These are phyloP conservation scores for Suaeda aralocaspica DNA, from an alignment of 148 eudicot species.

Conservation along the genomic window DNA sequence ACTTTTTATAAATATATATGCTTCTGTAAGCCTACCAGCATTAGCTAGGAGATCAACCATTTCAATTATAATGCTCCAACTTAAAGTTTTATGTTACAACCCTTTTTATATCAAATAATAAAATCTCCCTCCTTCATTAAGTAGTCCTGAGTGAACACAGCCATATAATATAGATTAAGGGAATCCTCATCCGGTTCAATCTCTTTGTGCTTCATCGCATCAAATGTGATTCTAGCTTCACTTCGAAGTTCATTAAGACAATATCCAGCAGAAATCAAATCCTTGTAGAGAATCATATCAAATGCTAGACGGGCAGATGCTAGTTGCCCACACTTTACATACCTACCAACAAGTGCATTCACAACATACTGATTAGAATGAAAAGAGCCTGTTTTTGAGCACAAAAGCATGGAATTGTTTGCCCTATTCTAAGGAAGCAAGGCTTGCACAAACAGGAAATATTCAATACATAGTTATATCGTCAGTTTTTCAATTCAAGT, in stretches of 20 bases:
- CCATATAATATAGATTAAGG: slow-evolving; percentile 45
- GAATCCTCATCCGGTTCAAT: slow-evolving; percentile 46
- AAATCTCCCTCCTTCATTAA: slow-evolving; percentile 47
- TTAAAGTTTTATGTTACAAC: slow-evolving; percentile 44
- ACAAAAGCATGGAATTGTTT: slow-evolving; percentile 48
- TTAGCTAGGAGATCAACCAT: slow-evolving; percentile 64
- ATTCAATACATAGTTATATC: slow-evolving; percentile 51
- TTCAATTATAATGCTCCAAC: slow-evolving; percentile 62
- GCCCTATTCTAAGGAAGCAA: slow-evolving; percentile 48
- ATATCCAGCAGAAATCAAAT: slow-evolving; percentile 59
- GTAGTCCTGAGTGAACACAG: slow-evolving; percentile 62
- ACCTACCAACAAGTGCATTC: slow-evolving; percentile 73
- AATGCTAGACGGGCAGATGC: slow-evolving; percentile 43
- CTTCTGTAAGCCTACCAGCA: slow-evolving; percentile 51
- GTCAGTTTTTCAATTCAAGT: slow-evolving; percentile 41
- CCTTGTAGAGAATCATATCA: slow-evolving; percentile 38
- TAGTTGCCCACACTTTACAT: slow-evolving; percentile 53
- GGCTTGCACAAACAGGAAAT: slow-evolving; percentile 56
- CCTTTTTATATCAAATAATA: slow-evolving; percentile 39
- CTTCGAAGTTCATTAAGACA: slow-evolving; percentile 54
- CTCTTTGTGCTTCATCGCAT: slow-evolving; percentile 42
- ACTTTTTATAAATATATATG: slow-evolving; percentile 40
- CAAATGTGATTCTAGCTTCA: slow-evolving; percentile 46
- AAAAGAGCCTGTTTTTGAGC: slow-evolving; percentile 37
- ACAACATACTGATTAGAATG: slow-evolving; percentile 40